Evolutionary conservation across 2,329 filamentous ascomycete species (phyloP).

Genomic region (Lecanicillium sp.): DNA sequence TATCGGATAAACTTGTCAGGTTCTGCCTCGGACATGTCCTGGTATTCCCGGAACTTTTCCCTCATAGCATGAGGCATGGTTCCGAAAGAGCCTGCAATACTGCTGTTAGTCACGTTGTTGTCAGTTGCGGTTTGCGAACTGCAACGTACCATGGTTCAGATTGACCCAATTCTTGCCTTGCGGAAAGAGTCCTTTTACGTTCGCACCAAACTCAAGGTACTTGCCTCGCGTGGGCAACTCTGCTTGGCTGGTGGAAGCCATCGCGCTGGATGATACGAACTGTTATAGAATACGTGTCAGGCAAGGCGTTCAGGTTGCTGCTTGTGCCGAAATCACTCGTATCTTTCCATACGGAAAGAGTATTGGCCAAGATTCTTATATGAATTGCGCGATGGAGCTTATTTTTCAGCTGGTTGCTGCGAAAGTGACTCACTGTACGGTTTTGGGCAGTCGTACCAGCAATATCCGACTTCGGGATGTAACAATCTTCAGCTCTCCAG

Average conservation of each 20-base stretch:
- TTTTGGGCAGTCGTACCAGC: too few relatives aligned
- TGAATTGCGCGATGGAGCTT: too few relatives aligned
- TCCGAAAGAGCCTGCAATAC: conserved; percentile 65
- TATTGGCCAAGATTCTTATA: too few relatives aligned
- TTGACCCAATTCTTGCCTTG: conserved; percentile 5
- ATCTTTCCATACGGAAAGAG: too few relatives aligned
- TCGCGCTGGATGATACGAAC: background rate
- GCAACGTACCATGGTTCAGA: conserved; percentile 11
- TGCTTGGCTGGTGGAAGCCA: background rate
- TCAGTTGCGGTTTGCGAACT: background rate
- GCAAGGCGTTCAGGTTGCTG: background rate
- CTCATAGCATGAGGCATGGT: conserved; percentile 61
- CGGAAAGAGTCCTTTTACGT: conserved; percentile 8
- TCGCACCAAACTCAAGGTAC: conserved; percentile 10
- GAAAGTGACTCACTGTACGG: too few relatives aligned
- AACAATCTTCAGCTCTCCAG: background rate
- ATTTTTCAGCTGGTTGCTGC: too few relatives aligned
- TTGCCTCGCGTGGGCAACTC: conserved; percentile 1
- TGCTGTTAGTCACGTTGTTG: background rate
- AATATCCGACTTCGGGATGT: conserved; percentile 6
- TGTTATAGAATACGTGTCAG: background rate
- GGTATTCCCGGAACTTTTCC: conserved; percentile 54
- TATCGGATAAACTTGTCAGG: conserved; percentile 76
- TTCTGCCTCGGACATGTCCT: conserved; percentile 58
- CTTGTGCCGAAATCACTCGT: background rate